These are phyloP conservation scores for Ascochyta lentis DNA, from an alignment of 2,329 filamentous ascomycete genomes.

Conservation along the genomic window DNA sequence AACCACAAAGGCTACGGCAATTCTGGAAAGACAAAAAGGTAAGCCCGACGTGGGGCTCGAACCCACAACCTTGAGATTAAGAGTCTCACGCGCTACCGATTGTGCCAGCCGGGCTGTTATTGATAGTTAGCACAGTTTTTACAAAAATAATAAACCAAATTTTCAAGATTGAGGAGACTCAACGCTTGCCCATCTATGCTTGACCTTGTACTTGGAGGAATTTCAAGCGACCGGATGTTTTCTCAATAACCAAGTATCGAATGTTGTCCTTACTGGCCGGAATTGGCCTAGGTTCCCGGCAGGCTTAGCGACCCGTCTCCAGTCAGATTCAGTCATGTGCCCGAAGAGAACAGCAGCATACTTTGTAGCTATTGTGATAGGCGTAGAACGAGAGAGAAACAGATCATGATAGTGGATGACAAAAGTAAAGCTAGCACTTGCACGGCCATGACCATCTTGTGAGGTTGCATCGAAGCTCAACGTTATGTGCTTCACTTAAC, in stretches of 20 bases:
- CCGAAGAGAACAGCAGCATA: background rate
- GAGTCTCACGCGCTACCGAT: conserved; percentile 30
- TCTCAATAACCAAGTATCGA: background rate
- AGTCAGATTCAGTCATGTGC: background rate
- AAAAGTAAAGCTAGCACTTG: background rate
- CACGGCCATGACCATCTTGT: background rate
- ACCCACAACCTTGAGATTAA: conserved; percentile 52
- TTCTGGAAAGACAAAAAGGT: background rate
- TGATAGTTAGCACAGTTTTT: background rate
- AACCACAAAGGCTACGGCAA: background rate
- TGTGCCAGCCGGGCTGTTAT: conserved; percentile 34
- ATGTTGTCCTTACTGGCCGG: background rate
- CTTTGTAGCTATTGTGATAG: background rate
- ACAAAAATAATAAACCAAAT: too few relatives aligned
- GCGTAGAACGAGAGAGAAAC: background rate
- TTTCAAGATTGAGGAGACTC: too few relatives aligned
- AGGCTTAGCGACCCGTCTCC: background rate
- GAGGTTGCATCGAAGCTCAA: background rate
- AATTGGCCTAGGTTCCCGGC: background rate
- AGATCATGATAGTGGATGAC: background rate
- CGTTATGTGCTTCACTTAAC: background rate
- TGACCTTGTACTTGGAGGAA: background rate
- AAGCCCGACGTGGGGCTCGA: conserved; percentile 55
- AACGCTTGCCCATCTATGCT: too few relatives aligned
- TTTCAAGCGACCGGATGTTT: background rate